Evolutionary conservation across 768 basidiomycete species (phyloP).

Genomic region (Leucogyrophana mollusca): DNA sequence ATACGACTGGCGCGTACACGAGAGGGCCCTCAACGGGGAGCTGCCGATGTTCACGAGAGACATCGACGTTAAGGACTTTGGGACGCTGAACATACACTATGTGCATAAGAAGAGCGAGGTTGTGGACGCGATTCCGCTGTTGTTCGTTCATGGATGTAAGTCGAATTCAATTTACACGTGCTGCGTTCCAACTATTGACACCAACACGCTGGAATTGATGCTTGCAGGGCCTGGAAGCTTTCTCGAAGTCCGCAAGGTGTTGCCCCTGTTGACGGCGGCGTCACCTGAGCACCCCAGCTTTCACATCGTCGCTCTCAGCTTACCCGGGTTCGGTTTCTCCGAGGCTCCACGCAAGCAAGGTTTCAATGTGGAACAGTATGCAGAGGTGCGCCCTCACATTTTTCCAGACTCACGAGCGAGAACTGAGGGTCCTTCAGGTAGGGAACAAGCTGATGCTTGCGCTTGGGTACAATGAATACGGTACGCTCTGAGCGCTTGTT

Average conservation of each 20-base stretch:
- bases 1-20: slow-evolving; percentile 56
- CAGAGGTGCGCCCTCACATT: slow-evolving; percentile 39
- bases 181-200: too few species aligned
- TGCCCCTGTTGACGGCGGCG: slow-evolving; percentile 47
- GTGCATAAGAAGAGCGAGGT: slow-evolving; percentile 51
- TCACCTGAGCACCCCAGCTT: slow-evolving; percentile 51
- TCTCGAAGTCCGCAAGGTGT: slow-evolving; percentile 54
- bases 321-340: slow-evolving; percentile 66
- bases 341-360: slow-evolving; percentile 53
- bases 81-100: slow-evolving; percentile 53
- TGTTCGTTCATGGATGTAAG: slow-evolving; percentile 63
- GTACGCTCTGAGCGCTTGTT: slow-evolving; percentile 22
- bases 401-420: too few species aligned
- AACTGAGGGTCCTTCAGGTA: slow-evolving; percentile 27
- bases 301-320: slow-evolving; percentile 57
- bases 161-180: too few species aligned
- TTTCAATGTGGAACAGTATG: slow-evolving; percentile 49
- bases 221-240: too few species aligned
- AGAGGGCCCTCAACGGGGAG: slow-evolving; percentile 47
- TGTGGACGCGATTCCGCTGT: slow-evolving; percentile 50
- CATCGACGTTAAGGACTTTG: slow-evolving; percentile 47
- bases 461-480: slow-evolving; percentile 49
- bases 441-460: slow-evolving; percentile 49
- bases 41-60: slow-evolving; percentile 56
- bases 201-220: too few species aligned